Conservation (phyloP, 306 rosid genomes). For the Gillenia trifoliata region DNA sequence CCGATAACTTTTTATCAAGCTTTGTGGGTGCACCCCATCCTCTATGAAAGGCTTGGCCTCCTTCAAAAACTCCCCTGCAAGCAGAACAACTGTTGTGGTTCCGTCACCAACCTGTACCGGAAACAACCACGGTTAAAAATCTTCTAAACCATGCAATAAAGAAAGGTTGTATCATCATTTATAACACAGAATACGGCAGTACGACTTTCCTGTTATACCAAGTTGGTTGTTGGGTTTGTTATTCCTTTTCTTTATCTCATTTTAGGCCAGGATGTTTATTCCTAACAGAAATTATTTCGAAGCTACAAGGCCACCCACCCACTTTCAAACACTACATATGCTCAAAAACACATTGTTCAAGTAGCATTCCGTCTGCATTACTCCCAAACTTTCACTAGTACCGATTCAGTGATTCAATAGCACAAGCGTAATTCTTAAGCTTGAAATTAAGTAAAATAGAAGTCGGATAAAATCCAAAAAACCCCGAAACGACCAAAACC, state of each 20-base stretch:
- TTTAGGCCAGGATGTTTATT: neutral
- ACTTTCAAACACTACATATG: neutral
- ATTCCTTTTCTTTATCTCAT: neutral
- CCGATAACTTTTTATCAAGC: constrained; percentile 81
- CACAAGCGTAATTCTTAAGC: neutral
- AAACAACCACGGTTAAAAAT: neutral
- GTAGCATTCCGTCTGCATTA: neutral
- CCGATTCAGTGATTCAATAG: neutral
- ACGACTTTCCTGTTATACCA: neutral
- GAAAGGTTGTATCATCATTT: neutral
- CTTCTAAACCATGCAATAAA: neutral
- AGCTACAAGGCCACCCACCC: neutral
- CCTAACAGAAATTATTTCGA: neutral
- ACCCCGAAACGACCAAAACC: neutral
- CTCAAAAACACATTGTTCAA: neutral
- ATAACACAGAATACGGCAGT: neutral
- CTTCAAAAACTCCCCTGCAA: constrained; percentile 85
- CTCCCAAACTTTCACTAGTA: neutral
- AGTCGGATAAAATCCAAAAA: neutral
- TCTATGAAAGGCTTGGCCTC: constrained; percentile 98
- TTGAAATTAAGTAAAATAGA: neutral
- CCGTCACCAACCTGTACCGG: constrained; percentile 91
- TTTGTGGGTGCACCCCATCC: constrained; percentile 95
- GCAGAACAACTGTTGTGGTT: constrained; percentile 94
- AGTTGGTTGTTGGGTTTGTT: neutral